Evolutionary conservation across 2,329 filamentous ascomycete genomes (phyloP), one percentile per base, ranked within the genome.

Genomic region (Endoconidiophora polonica): DNA sequence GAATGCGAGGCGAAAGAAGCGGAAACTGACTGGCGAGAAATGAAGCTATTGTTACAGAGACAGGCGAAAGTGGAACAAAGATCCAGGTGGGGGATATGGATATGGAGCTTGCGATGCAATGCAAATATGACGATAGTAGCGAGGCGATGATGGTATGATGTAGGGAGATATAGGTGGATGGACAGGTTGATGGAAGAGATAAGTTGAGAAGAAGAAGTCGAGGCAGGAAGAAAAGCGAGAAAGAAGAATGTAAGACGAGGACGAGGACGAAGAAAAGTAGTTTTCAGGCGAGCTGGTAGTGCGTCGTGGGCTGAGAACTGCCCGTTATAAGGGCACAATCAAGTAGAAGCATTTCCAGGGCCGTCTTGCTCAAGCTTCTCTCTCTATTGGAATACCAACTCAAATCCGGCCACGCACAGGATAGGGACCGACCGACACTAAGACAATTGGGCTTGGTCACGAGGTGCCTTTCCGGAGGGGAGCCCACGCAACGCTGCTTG

Each of bases 31-130:
- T 2, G 29, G 9, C 9, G 29, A 33, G 16, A 33, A 5, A 12
- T 33, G 29, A 26, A 26, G 44, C 44, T 46, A 10, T 33, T 46
- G 18, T 16, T 37, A 14, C 33, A 7, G 9, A 18, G 44, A 38
- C 22, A 16, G 29, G 33, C 33, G 44, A 46, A 46, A 46, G 44
- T 46, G 44, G 44, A 46, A 18, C 44, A 24, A 5, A 16, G 9
- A 12, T 12, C 9, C 20, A n/a, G 23, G 18, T 24, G 24, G 22
- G 14, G 20, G 12, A n/a, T 26, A 44, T 7, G 7, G 24, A 18
- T 14, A 44, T 5, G 43, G 29, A 14, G 12, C 24, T 23, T 23
- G 43, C 14, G 16, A 33, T n/a, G 43, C 24, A 10, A 44, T 44
- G 14, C 4, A 24, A 29, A 44, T 10, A 44, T 10, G 29, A 44